Base-by-base conservation (phyloP, 1,284 basidiomycete species). In the Boletus calvinii region DNA sequence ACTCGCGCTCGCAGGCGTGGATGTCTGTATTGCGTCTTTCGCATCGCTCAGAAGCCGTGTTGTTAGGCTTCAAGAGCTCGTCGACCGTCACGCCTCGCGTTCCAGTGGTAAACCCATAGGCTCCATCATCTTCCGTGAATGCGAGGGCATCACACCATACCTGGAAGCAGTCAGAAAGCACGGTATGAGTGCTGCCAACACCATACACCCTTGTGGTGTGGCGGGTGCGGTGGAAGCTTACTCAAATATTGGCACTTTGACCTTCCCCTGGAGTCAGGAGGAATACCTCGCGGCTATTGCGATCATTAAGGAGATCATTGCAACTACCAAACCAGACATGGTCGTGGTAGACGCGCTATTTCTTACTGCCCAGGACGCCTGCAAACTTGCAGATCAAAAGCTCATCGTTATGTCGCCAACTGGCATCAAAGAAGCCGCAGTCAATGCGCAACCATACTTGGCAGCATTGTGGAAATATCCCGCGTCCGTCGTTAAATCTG, bases 401-500 rank as follows among this genome's bases (percentile, higher is more conserved):
- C 46, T 29, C n/a, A 20, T 46, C 8, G 11, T 46, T 10, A 56
- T 57, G 3, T 39, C 22, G 9, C 57, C 57, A 7, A 43, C n/a
- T 13, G 32, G 57, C 9, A 20, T 51, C 20, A 42, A 42, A 11
- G 57, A 55, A 1, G 1, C 17, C 10, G 44, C 3, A 8, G 1
- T 1, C 2, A 12, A 15, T 7, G 6, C 4, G 2, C 55, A 57
- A 17, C 57, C 55, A 2, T 36, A 22, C 26, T 11, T 32, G 6
- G 53, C 46, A 1, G 6, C 3, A 1, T 17, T 45, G 6, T 59
- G 55, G 55, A 57, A 57, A 43, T 57, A 57, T 34, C 55, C 55
- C 1, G 4, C 2, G 52, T 56, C 1, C 13, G 52, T 55, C 10
- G 5, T 31, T 1, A 9, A 17, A 12, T 29, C 6, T 31, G 1